These are phyloP conservation scores for Pterothamnion heteromorphum DNA, from an alignment of 31 red algal species.

Conservation along the genomic window DNA sequence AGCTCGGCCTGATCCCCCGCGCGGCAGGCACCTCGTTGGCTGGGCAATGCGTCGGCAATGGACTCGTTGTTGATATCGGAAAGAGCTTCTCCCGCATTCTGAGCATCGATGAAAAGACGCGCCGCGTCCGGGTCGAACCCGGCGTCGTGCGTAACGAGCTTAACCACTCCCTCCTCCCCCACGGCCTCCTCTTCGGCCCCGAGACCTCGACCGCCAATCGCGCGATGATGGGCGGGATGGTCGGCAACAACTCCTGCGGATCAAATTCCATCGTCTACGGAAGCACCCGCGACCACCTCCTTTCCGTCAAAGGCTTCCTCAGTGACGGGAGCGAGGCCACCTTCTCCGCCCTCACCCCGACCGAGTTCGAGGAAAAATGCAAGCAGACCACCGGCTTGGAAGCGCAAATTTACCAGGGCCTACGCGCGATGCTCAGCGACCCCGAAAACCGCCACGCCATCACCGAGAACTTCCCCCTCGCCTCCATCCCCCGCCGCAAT, in stretches of 20 bases:
- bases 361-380: neutral
- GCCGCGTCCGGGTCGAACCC: neutral
- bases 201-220: neutral
- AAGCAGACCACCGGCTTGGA: neutral
- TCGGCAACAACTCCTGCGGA: conserved; percentile 24
- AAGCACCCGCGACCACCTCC: neutral
- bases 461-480: neutral
- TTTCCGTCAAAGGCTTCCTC: neutral
- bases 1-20: neutral
- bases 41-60: conserved; percentile 8
- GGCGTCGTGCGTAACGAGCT: neutral
- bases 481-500: neutral
- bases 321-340: neutral
- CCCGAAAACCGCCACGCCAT: neutral
- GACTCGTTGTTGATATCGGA: neutral
- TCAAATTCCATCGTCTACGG: neutral
- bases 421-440: neutral
- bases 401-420: neutral
- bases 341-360: neutral
- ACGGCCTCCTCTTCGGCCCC: neutral
- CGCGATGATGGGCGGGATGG: conserved; percentile 19
- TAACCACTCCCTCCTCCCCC: neutral
- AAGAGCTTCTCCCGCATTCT: neutral
- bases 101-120: neutral
- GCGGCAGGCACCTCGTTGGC: neutral